Base-by-base conservation (phyloP, 805 yeast species). In the Ogataea trehaloabstinens region DNA sequence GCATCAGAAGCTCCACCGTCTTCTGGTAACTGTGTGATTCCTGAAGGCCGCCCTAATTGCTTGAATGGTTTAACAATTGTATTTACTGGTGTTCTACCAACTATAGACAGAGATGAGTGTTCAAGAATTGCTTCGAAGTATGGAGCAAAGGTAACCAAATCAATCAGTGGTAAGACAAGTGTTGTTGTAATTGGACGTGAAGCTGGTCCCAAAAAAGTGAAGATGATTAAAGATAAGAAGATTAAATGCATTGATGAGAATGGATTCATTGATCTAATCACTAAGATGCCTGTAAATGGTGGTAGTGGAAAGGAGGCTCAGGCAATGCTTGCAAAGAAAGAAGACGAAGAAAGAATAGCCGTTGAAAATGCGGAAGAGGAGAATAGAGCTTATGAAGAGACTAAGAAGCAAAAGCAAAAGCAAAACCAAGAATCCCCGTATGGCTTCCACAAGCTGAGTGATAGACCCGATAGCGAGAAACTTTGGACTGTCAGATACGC, bases 401-500 rank as follows among this genome's bases (percentile, higher is more conserved):
- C 61, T 45, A 53, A 38, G 19, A 11, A 30, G 6, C 42, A 55
- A 36, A 37, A 30, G 19, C 11, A 46, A 56, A 36, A 55, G 49
- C 43, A 28, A 42, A 45, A 19, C 42, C 63, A 12, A 64, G 39
- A 19, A 17, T 34, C 6, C 18, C 43, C 10, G 35, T 40, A 20
- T 31, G 38, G 5, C 16, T 42, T 34, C 38, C 33, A n/a, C 5
- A 53, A 49, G 19, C 60, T 61, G 1, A 48, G 68, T 17, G 67
- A 61, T 29, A 67, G 71, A 24, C 60, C 74, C 2, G 74, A 74
- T 45, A 68, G 71, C 35, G 86, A 81, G 38, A 82, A 82, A 52
- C 66, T 93, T 41, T 93, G 99, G 99, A 93, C 99, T 0, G 83
- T 78, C 4, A 88, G 80, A 58, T 87, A 93, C 61, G 98, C 98